phyloP scores from a whole-genome alignment of 78 protist species.

The Reticulomyxa filosa region DNA sequence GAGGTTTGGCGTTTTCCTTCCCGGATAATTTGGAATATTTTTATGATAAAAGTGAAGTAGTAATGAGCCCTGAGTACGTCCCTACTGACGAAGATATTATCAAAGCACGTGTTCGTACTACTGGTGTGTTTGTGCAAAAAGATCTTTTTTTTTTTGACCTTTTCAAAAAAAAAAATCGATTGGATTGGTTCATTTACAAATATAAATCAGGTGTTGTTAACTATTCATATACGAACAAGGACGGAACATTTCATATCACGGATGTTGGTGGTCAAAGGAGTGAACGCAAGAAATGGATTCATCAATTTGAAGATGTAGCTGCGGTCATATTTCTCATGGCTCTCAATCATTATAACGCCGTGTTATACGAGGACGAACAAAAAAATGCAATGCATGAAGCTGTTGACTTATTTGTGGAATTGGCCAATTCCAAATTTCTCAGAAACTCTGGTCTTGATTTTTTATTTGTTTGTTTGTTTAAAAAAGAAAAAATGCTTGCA shows the following conservation, averaged over 20 bases:
- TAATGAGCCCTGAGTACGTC: not conserved
- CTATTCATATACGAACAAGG: not conserved
- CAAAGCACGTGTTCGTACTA: slow-evolving; percentile 63
- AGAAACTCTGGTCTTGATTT: too few species aligned
- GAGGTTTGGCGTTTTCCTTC: not conserved
- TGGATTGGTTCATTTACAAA: too few species aligned
- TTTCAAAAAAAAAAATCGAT: too few species aligned
- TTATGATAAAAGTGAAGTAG: not conserved
- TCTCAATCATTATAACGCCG: not conserved
- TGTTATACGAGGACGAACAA: not conserved
- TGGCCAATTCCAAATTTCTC: too few species aligned
- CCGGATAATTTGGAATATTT: slow-evolving; percentile 1
- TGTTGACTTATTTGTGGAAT: not conserved
- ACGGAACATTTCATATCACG: not conserved
- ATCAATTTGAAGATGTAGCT: not conserved
- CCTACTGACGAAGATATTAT: slow-evolving; percentile 42
- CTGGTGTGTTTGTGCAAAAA: slow-evolving; percentile 37
- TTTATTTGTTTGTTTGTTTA: too few species aligned
- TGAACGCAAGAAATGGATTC: slow-evolving; percentile 12
- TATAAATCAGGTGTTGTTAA: too few species aligned
- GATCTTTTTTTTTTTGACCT: too few species aligned
- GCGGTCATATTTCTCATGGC: slow-evolving; percentile 4
- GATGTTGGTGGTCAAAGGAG: slow-evolving; percentile 18
- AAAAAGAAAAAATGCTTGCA: too few species aligned
- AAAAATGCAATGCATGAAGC: not conserved